Percentiles rank a stretch among this genome's conserved stretches.
Conservation (phyloP, 2,329 filamentous ascomycete species). For the Emericellopsis atlantica region DNA sequence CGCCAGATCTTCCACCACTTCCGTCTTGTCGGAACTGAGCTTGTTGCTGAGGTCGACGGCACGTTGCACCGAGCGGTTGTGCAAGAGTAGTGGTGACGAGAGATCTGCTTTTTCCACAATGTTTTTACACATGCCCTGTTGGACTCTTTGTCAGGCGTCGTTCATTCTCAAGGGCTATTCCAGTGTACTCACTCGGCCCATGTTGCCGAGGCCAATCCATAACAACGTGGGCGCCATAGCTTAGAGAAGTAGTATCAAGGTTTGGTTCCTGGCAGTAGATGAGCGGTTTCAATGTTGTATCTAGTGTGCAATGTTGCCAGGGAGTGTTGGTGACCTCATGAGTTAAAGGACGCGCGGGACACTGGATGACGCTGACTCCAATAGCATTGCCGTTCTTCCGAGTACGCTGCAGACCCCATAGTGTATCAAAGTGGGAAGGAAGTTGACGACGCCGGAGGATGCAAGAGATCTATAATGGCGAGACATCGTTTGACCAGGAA, state of each 20-base stretch:
- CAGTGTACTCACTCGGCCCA: slow-evolving; percentile 55
- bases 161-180: slow-evolving; percentile 1
- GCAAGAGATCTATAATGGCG: too few relatives aligned
- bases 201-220: slow-evolving; percentile 80
- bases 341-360: too few relatives aligned
- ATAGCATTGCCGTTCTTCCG: too few relatives aligned
- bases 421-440: too few relatives aligned
- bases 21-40: slow-evolving; percentile 48
- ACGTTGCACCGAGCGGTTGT: slow-evolving; percentile 63
- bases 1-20: slow-evolving; percentile 49
- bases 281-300: too few relatives aligned
- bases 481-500: too few relatives aligned
- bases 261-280: too few relatives aligned
- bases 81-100: slow-evolving; percentile 60
- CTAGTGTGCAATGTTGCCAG: too few relatives aligned
- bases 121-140: slow-evolving; percentile 73
- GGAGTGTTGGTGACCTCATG: too few relatives aligned
- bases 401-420: too few relatives aligned
- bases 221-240: slow-evolving; percentile 49
- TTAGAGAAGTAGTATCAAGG: slow-evolving; percentile 13
- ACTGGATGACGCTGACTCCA: too few relatives aligned
- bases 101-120: slow-evolving; percentile 66
- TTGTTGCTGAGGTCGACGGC: slow-evolving; percentile 49
- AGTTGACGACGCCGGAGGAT: too few relatives aligned
- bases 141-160: not conserved